Percentiles rank a stretch among this genome's conserved stretches.
These are phyloP conservation scores for Pythium scleroteichum DNA, from an alignment of 352 stramenopile genomes.

Conservation along the genomic window DNA sequence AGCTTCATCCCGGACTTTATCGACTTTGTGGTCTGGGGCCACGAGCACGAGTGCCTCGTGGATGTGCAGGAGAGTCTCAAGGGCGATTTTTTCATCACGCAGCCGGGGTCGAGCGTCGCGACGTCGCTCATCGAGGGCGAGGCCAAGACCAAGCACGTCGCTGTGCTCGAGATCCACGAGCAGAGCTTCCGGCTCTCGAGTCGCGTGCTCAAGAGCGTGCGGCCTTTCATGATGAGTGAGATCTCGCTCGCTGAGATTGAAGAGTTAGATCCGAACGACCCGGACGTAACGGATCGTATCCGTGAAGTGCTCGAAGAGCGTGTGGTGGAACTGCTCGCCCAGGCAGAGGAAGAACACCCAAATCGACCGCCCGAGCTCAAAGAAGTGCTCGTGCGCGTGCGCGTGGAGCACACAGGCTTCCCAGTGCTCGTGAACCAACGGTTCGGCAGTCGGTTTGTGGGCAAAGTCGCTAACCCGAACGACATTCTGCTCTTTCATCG, in stretches of 20 bases:
- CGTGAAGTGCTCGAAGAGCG: conserved; percentile 58
- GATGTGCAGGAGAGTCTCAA: conserved; percentile 93
- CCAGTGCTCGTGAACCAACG: conserved; percentile 85
- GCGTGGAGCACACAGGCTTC: conserved; percentile 90
- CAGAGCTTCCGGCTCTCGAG: conserved; percentile 90
- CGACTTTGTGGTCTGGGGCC: conserved; percentile 96
- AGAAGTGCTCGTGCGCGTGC: conserved; percentile 78
- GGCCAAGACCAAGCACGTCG: conserved; percentile 83
- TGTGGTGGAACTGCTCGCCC: conserved; percentile 67
- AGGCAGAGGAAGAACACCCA: conserved; percentile 52
- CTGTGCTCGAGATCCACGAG: conserved; percentile 86
- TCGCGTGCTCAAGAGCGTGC: conserved; percentile 87
- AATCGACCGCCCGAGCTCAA: conserved; percentile 33
- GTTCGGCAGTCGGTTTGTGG: conserved; percentile 85
- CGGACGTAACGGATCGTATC: conserved; percentile 76
- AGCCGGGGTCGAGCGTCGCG: conserved; percentile 96
- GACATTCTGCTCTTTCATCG: conserved; percentile 86
- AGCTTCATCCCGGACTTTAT: conserved; percentile 99
- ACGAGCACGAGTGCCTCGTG: conserved; percentile 98
- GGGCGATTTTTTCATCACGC: conserved; percentile 96
- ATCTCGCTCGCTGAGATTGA: conserved; percentile 86
- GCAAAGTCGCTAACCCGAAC: conserved; percentile 86
- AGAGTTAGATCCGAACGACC: conserved; percentile 91
- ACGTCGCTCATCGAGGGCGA: conserved; percentile 93
- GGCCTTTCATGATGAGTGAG: conserved; percentile 93